These are phyloP conservation scores for Panicum virgatum DNA, from an alignment of 202 grass and related monocot species.

Conservation along the genomic window DNA sequence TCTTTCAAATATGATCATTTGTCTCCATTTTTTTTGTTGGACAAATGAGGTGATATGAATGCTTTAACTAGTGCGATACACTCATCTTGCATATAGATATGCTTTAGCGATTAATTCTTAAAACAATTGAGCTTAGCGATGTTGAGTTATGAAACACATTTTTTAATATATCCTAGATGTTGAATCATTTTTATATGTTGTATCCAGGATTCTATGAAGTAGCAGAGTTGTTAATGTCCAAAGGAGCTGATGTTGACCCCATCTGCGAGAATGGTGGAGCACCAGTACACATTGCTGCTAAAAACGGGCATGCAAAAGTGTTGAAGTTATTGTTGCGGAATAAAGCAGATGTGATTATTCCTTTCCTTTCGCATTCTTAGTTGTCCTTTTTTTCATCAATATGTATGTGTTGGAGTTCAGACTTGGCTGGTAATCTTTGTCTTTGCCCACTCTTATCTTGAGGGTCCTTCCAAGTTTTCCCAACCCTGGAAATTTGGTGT, in stretches of 20 bases:
- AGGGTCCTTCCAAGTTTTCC: too few species aligned
- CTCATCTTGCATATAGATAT: not conserved
- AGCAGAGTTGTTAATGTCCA: slow-evolving; percentile 20
- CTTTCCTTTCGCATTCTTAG: not conserved
- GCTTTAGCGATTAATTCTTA: not conserved
- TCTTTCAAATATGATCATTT: too few species aligned
- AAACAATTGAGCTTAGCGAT: not conserved
- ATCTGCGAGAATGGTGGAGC: slow-evolving; percentile 15
- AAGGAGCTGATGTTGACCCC: slow-evolving; percentile 30
- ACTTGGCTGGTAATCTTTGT: not conserved
- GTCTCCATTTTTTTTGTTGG: too few species aligned
- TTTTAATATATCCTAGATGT: not conserved
- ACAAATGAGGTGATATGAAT: not conserved
- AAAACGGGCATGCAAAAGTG: not conserved
- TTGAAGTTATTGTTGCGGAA: slow-evolving; percentile 24
- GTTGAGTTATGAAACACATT: not conserved
- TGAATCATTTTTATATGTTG: not conserved
- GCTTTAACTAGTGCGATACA: not conserved
- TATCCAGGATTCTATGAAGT: slow-evolving; percentile 9
- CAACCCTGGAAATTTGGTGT: not conserved
- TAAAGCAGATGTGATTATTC: slow-evolving; percentile 29
- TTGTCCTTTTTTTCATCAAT: not conserved
- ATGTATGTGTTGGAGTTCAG: not conserved
- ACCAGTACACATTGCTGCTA: slow-evolving; percentile 29
- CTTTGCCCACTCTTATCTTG: too few species aligned